Evolutionary conservation across 306 rosid genomes (phyloP).

Genomic region (Gillenia trifoliata): DNA sequence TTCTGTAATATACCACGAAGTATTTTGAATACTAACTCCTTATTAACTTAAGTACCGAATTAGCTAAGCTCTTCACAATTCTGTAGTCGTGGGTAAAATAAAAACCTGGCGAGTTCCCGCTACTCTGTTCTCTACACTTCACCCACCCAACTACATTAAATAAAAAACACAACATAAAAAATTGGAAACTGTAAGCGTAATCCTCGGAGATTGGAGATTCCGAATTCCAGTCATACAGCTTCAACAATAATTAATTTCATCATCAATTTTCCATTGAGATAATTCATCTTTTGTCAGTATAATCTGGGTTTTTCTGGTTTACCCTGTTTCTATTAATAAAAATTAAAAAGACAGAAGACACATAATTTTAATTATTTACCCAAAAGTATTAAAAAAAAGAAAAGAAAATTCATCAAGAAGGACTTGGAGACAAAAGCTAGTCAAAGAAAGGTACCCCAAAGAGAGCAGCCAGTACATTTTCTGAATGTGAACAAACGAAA

Average conservation of each 20-base stretch:
- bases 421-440: background rate
- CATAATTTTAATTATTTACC: background rate
- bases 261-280: background rate
- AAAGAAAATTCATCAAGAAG: background rate
- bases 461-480: background rate
- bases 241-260: background rate
- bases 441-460: constrained; percentile 1
- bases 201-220: background rate
- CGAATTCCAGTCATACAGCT: background rate
- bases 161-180: background rate
- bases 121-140: background rate
- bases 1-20: too few relatives aligned
- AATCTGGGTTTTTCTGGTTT: background rate
- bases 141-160: background rate
- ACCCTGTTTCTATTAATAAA: background rate
- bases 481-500: background rate
- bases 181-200: background rate
- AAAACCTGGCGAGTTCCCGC: background rate
- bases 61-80: too few relatives aligned
- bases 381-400: background rate
- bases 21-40: too few relatives aligned
- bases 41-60: too few relatives aligned
- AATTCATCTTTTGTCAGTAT: background rate
- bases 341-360: background rate
- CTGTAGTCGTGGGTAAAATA: too few relatives aligned